Evolutionary conservation across 768 basidiomycete genomes (phyloP), one percentile per base, ranked within the genome.

Genomic region (Boletus edulis): DNA sequence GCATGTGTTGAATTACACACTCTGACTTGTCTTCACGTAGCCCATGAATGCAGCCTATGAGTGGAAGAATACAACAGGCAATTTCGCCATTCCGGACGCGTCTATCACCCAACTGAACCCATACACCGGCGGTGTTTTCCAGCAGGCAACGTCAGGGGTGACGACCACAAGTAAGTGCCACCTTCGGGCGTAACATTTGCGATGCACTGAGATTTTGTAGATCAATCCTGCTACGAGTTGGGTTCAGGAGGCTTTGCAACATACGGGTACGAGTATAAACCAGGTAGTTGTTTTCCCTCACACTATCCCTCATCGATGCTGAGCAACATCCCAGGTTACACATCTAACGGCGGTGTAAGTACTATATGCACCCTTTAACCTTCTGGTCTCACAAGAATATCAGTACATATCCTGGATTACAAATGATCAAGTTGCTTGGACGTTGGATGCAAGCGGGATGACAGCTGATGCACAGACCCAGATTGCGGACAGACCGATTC

Each of bases 361-460:
- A 22, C 3, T 17, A 24, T 29, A 10, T 37, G 9, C 38, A 14
- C 44, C 22, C 11, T 39, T 34, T 22, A 7, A 6, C 17, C 9
- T 46, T 52, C 1, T 50, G 31, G 49, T 46, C 58, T 62, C 48
- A 64, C 37, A 15, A 20, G 7, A 55, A 22, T 15, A 37, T 38
- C 47, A 87, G 79, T 94, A 94, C 67, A 90, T 94, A 56, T 75
- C 82, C 18, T 95, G 93, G 93, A 80, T 93, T 44, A 72, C 83
- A 40, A 76, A 84, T 53, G 78, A 73, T 54, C 68, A 82, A 63
- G 65, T 78, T 40, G 79, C 81, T 15, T 94, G 93, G 93, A 88
- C 84, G 4, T 59, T 94, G 55, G 79, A 80, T 39, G 79, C 79
- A 18, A 68, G 75, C 31, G 92, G 84, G 13, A 76, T 92, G 72